Evolutionary conservation across 1,284 basidiomycete genomes (phyloP).

Genomic region (Irpex sp.): DNA sequence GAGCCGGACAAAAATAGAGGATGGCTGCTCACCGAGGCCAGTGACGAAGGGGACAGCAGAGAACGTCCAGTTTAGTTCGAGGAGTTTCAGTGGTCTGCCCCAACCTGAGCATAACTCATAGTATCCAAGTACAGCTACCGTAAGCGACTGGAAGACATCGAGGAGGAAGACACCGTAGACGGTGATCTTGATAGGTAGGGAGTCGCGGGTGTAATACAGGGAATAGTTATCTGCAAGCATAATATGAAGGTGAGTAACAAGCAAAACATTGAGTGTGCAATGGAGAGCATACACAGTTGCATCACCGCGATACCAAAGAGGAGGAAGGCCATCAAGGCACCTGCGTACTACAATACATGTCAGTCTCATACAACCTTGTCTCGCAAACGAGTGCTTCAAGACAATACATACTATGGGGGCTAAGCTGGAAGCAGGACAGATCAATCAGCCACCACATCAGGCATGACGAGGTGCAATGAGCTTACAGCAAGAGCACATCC

Average conservation of each 20-base stretch:
- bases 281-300: slow-evolving; percentile 9
- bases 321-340: slow-evolving; percentile 6
- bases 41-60: background rate
- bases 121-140: background rate
- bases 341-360: background rate
- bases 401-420: background rate
- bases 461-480: background rate
- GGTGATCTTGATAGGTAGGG: slow-evolving; percentile 5
- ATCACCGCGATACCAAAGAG: slow-evolving; percentile 14
- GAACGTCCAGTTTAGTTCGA: background rate
- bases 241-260: background rate
- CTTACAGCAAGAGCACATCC: background rate
- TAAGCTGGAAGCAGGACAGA: background rate
- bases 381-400: background rate
- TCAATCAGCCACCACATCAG: background rate
- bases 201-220: slow-evolving; percentile 9
- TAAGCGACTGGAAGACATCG: slow-evolving; percentile 13
- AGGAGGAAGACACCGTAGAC: slow-evolving; percentile 10
- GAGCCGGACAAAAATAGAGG: background rate
- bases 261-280: background rate
- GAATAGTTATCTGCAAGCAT: slow-evolving; percentile 9
- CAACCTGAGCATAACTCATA: background rate
- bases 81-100: background rate
- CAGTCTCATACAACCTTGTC: background rate
- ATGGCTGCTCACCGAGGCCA: background rate